phyloP scores from a whole-genome alignment of 2,329 filamentous ascomycete genomes.

The Hirsutella rhossiliensis region DNA sequence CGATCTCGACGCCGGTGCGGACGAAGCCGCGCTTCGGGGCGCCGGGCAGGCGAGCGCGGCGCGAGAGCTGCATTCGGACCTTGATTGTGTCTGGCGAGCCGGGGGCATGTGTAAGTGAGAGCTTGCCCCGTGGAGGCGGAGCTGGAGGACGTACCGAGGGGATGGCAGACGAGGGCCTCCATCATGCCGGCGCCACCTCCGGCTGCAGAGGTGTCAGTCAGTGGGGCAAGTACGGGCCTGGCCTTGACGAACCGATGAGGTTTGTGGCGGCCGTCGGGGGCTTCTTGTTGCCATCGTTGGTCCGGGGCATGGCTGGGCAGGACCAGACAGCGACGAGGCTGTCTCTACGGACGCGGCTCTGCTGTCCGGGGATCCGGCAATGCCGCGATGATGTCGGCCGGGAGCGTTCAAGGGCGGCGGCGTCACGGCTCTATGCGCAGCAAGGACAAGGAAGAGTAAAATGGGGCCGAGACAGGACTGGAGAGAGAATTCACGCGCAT shows the following conservation, averaged over 20 bases:
- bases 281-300: constrained; percentile 43
- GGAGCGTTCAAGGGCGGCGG: no score
- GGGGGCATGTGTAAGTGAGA: background rate
- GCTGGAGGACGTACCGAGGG: constrained; percentile 53
- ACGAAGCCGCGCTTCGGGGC: constrained; percentile 82
- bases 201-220: constrained; percentile 40
- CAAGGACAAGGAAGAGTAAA: no score
- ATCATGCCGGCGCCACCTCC: constrained; percentile 98
- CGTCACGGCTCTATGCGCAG: no score
- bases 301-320: constrained; percentile 18
- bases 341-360: background rate
- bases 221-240: background rate
- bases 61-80: constrained; percentile 97
- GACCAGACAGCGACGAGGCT: background rate
- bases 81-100: constrained; percentile 74
- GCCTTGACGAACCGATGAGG: constrained; percentile 58
- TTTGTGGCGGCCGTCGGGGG: constrained; percentile 81
- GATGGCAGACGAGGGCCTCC: constrained; percentile 94
- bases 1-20: constrained; percentile 73
- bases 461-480: no score
- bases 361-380: background rate
- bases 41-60: constrained; percentile 70
- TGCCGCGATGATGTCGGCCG: no score
- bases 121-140: constrained; percentile 3
- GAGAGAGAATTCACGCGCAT: no score